Evolutionary conservation across 1,139 yeast genomes (phyloP).

Genomic region (Pichia sp.): DNA sequence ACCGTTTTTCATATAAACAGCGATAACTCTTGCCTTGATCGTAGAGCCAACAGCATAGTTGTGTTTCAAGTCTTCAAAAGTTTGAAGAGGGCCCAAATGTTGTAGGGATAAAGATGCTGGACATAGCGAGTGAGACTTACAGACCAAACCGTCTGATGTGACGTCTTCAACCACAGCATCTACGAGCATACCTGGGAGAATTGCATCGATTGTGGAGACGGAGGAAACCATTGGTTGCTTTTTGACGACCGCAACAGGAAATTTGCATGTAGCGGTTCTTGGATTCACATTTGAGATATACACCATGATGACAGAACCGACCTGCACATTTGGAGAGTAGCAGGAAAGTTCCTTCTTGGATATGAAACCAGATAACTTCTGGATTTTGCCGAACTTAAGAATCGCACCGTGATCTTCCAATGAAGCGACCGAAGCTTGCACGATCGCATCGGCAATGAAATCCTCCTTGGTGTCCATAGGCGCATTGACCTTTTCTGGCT

Average conservation of each 20-base stretch:
- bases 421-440: slow-evolving; percentile 75
- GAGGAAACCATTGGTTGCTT: slow-evolving; percentile 45
- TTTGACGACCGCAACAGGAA: slow-evolving; percentile 36
- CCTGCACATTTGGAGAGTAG: slow-evolving; percentile 25
- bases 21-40: slow-evolving; percentile 66
- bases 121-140: slow-evolving; percentile 68
- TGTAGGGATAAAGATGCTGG: slow-evolving; percentile 67
- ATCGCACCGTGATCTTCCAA: slow-evolving; percentile 90
- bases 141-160: slow-evolving; percentile 50
- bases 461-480: slow-evolving; percentile 60
- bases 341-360: slow-evolving; percentile 57
- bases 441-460: slow-evolving; percentile 43
- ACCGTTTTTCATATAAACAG: slow-evolving; percentile 53
- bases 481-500: slow-evolving; percentile 68
- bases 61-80: slow-evolving; percentile 48
- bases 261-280: slow-evolving; percentile 59
- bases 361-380: slow-evolving; percentile 60
- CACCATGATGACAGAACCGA: slow-evolving; percentile 50
- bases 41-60: slow-evolving; percentile 62
- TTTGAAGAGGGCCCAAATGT: slow-evolving; percentile 47
- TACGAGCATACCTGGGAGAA: slow-evolving; percentile 79
- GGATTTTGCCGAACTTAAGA: slow-evolving; percentile 59
- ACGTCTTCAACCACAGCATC: slow-evolving; percentile 67
- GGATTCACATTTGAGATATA: slow-evolving; percentile 45
- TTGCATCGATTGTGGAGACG: slow-evolving; percentile 68